A percentile compares a stretch with the other conserved stretches of the same genome.
Evolutionary conservation across 306 rosid species (phyloP).

Genomic region (Cajanus cajan): DNA sequence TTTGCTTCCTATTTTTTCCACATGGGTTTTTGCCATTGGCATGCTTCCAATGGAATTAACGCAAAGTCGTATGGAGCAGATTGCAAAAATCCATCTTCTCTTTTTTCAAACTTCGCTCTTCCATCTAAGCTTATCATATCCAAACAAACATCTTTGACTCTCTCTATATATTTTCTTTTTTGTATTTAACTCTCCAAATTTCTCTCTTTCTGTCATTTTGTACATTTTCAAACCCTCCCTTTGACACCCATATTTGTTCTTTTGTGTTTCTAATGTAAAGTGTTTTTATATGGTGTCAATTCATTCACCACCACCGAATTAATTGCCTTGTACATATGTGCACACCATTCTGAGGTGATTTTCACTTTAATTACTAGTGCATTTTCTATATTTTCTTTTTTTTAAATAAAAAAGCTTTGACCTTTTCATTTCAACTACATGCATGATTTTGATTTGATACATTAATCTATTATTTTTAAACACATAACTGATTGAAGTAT

Average conservation of each 20-base stretch:
- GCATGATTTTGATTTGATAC: background rate
- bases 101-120: slow-evolving; percentile 29
- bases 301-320: slow-evolving; percentile 3
- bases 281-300: slow-evolving; percentile 7
- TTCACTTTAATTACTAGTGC: background rate
- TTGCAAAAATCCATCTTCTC: slow-evolving; percentile 36
- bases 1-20: slow-evolving; percentile 26
- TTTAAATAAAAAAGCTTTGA: background rate
- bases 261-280: slow-evolving; percentile 13
- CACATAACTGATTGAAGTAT: no score
- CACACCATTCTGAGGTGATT: background rate
- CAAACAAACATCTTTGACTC: slow-evolving; percentile 43
- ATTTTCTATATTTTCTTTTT: background rate
- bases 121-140: slow-evolving; percentile 24
- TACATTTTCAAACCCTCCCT: slow-evolving; percentile 27
- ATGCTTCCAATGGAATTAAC: slow-evolving; percentile 43
- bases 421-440: background rate
- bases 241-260: slow-evolving; percentile 38
- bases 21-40: slow-evolving; percentile 41
- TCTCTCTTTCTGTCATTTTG: slow-evolving; percentile 22
- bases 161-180: background rate
- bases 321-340: background rate
- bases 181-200: background rate
- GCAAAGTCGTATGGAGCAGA: slow-evolving; percentile 40
- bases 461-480: no score